These are phyloP conservation scores for Hypoxylon sp. DNA, from an alignment of 2,329 filamentous ascomycete species.

Conservation along the genomic window DNA sequence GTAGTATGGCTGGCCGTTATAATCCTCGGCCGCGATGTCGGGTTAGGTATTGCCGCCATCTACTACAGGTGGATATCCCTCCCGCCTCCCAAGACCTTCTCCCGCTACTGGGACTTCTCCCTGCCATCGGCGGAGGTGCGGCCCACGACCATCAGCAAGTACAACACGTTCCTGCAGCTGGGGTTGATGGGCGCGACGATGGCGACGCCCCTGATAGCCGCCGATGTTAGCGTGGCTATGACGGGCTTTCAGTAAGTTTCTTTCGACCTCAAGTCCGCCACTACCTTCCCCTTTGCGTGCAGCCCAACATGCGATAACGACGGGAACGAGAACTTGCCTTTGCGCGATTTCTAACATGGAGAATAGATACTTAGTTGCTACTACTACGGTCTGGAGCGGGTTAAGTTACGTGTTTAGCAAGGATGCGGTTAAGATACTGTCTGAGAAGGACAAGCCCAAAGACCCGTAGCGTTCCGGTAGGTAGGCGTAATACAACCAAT, in stretches of 20 bases:
- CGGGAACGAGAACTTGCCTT: background rate
- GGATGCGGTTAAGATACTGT: slow-evolving; percentile 88
- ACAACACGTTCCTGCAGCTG: slow-evolving; percentile 94
- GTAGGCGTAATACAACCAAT: background rate
- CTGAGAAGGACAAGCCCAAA: slow-evolving; percentile 48
- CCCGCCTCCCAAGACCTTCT: slow-evolving; percentile 91
- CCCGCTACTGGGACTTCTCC: slow-evolving; percentile 96
- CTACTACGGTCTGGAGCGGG: slow-evolving; percentile 93
- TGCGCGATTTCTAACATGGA: slow-evolving; percentile 49
- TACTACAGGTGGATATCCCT: slow-evolving; percentile 97
- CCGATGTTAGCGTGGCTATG: slow-evolving; percentile 66
- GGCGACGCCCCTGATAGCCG: slow-evolving; percentile 78
- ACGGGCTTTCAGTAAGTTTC: slow-evolving; percentile 74
- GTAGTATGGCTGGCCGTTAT: slow-evolving; percentile 89
- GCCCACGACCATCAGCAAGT: slow-evolving; percentile 86
- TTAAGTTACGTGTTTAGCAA: slow-evolving; percentile 92
- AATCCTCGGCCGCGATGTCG: slow-evolving; percentile 89
- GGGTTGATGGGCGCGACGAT: slow-evolving; percentile 87
- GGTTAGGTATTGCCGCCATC: slow-evolving; percentile 84
- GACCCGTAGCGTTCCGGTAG: slow-evolving; percentile 6
- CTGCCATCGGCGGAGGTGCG: slow-evolving; percentile 87
- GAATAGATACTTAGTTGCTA: slow-evolving; percentile 81
- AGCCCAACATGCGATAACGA: background rate
- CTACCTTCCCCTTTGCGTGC: slow-evolving; percentile 12
- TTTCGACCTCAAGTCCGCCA: too few species aligned